Evolutionary conservation across 2,329 filamentous ascomycete species (phyloP).

Genomic region (Apiospora phragmitis): DNA sequence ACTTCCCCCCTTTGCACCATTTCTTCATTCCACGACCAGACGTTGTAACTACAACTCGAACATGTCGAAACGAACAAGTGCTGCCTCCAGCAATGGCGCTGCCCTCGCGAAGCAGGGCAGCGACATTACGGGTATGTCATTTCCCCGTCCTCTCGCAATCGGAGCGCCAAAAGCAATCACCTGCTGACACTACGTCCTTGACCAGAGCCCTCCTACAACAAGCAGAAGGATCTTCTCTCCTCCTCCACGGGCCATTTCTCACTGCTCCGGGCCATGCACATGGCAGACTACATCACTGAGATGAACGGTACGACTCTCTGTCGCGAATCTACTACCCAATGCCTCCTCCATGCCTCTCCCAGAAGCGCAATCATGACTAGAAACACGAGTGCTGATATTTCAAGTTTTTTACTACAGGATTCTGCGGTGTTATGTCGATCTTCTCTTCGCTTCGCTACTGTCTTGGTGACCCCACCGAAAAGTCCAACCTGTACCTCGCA

Average conservation of each 20-base stretch:
- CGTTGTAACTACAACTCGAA: constrained; percentile 15
- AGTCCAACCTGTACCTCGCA: constrained; percentile 75
- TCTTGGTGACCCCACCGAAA: constrained; percentile 66
- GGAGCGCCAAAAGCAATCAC: background rate
- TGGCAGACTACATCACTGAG: constrained; percentile 83
- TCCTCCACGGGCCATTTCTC: constrained; percentile 74
- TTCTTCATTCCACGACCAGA: background rate
- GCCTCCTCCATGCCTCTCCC: background rate
- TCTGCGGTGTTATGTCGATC: constrained; percentile 92
- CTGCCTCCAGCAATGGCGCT: constrained; percentile 47
- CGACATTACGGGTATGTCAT: constrained; percentile 41
- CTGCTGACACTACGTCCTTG: background rate
- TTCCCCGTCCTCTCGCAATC: constrained; percentile 15
- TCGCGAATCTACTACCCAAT: background rate
- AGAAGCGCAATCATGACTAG: background rate
- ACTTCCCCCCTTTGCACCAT: background rate
- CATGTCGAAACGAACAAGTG: constrained; percentile 66
- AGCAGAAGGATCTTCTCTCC: constrained; percentile 73
- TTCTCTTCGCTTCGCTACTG: constrained; percentile 95
- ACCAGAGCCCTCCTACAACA: constrained; percentile 59
- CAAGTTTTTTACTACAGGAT: constrained; percentile 49
- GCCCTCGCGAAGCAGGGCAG: constrained; percentile 41
- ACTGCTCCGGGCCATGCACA: constrained; percentile 67
- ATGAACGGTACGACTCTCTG: constrained; percentile 61
- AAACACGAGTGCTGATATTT: background rate